phyloP scores from a whole-genome alignment of 257 asterid genomes.

The Apocynum venetum region DNA sequence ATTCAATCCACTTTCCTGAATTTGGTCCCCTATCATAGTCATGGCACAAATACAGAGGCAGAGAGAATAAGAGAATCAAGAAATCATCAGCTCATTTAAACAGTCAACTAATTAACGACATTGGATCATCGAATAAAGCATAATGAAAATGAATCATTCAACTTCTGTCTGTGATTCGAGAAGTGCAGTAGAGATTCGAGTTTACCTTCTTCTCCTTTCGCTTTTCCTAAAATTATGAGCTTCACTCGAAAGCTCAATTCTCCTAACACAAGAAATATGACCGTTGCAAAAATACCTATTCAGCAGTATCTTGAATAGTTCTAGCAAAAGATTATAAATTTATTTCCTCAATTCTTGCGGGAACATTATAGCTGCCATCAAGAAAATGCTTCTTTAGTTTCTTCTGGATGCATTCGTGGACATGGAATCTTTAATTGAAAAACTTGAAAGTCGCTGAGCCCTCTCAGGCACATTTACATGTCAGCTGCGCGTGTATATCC shows the following conservation, averaged over 20 bases:
- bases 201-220: neutral
- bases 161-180: neutral
- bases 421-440: slow-evolving; percentile 3
- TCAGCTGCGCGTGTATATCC: slow-evolving; percentile 13
- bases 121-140: neutral
- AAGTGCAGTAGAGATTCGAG: slow-evolving; percentile 1
- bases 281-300: neutral
- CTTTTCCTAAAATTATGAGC: neutral
- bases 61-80: slow-evolving; percentile 13
- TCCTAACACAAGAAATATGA: neutral
- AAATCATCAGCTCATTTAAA: neutral
- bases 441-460: slow-evolving; percentile 16
- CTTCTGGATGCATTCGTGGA: slow-evolving; percentile 9
- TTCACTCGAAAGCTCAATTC: neutral
- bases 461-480: slow-evolving; percentile 11
- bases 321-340: neutral
- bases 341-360: neutral
- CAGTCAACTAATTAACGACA: neutral
- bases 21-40: slow-evolving; percentile 17
- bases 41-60: slow-evolving; percentile 13
- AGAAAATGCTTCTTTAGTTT: neutral
- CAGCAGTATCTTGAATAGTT: neutral
- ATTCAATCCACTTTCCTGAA: slow-evolving; percentile 12
- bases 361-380: slow-evolving; percentile 4
- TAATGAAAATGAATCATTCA: neutral